Evolutionary conservation across 768 basidiomycete species (phyloP), one percentile per base, ranked within the genome.

Genomic region (Cyathus striatus): DNA sequence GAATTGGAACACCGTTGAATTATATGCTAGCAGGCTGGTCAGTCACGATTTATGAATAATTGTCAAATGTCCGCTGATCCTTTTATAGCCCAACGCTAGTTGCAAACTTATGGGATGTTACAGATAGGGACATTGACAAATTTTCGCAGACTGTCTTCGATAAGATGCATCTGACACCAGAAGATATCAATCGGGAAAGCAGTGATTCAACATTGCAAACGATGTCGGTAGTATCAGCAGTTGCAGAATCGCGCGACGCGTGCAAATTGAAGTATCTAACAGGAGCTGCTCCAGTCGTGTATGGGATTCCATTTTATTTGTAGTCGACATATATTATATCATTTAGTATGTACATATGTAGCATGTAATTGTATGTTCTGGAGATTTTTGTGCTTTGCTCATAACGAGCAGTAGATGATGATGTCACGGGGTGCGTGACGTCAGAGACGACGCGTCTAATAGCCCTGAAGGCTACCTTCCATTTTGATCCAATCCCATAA

Each of bases 1-100:
- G 90, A 7, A 75, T 79, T 12, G 96, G 96, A 16, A 97, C 91
- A 12, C 91, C 96, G 1, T 83, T 89, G 60, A 84, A 91, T 52
- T 99, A 99, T 60, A 90, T 97, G 87, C 58, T 97, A n/a, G 90
- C 86, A 32, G 96, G 95, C 55, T 95, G 94, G 95, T 97, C 55
- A 56, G 93, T 76, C 26, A 30, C 36, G 13, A 17, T 36, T 4
- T 37, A 2, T 18, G 24, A 10, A 12, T 37, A 23, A 18, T 35
- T 30, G 26, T 12, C 25, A 43, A 22, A 9, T n/a, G 16, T 42
- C 6, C 16, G 25, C 4, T 5, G 38, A 4, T 42, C 20, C 27
- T 22, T 39, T 27, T 47, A 40, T 47, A 93, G 95, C 48, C 95
- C 96, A 14, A 86, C 92, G 1, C 72, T 98, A 23, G 81, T 97